Evolutionary conservation across 495 filamentous ascomycete genomes (phyloP), one percentile per base, ranked within the genome.

Genomic region (Neurospora cerealis): DNA sequence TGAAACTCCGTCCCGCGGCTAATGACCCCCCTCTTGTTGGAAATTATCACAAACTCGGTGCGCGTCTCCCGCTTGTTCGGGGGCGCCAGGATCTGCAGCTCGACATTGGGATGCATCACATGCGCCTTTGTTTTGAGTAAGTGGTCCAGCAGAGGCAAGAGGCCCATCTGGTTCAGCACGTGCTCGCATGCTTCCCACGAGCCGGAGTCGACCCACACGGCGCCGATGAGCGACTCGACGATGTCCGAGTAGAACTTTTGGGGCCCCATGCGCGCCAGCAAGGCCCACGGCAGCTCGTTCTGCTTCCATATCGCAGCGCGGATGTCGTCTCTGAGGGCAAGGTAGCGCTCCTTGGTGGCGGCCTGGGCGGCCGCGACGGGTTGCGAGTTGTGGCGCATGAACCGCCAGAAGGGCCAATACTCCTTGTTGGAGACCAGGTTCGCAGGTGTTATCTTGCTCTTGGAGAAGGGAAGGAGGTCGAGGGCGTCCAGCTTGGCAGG

Each of bases 171-270:
- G 73, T 92, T 89, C 0, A 92, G 75, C 44, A 97, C 87, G 0
- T 39, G 73, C 36, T 83, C 80, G 74, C 92, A 94, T 0, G 73
- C 80, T 0, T 79, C 82, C 34, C 95, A 77, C 5, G 88, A 82
- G 3, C 92, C 92, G 0, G 90, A 92, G 79, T 98, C 96, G 70
- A 97, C 84, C 83, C 91, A 99, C 0, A 97, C 88, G 1, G 95
- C 96, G 0, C 93, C 96, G 1, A 98, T 80, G 1, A 95, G 74
- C 70, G 86, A 88, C 85, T 99, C 96, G 46, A 97, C 83, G 11
- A 97, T 83, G 78, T 99, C 95, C 0, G 92, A 96, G 82, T 93
- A 90, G 85, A 93, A 93, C 75, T 98, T 98, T 34, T 89, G 89
- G 1, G 91, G 85, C 39, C 88, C 84, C 2, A 97, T 85, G 0